Evolutionary conservation across 73 alveolate genomes (phyloP).

Genomic region (Tetrahymena malaccensis): DNA sequence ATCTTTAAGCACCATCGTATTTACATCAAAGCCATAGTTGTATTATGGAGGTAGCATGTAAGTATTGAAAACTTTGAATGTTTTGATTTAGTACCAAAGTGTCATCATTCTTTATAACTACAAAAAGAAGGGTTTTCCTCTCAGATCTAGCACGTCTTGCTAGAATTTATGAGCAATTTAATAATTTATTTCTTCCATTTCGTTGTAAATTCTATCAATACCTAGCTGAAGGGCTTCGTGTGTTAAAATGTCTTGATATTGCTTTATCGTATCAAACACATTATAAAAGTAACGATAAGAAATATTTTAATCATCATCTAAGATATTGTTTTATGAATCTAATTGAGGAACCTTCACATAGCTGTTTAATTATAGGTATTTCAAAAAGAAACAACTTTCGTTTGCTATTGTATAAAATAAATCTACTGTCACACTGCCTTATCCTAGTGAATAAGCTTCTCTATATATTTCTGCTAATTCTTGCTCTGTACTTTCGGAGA

Average conservation of each 20-base stretch:
- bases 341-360: slow-evolving; percentile 9
- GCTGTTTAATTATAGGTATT: background rate
- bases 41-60: background rate
- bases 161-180: background rate
- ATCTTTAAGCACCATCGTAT: background rate
- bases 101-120: background rate
- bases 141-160: background rate
- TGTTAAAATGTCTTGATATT: background rate
- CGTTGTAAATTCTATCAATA: background rate
- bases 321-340: background rate
- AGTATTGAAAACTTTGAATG: background rate
- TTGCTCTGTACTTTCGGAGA: slow-evolving; percentile 17
- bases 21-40: background rate
- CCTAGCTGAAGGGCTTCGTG: background rate
- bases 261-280: background rate
- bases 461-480: slow-evolving; percentile 21
- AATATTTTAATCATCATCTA: background rate
- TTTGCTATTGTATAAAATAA: slow-evolving; percentile 31
- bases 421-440: slow-evolving; percentile 37
- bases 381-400: slow-evolving; percentile 11
- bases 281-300: background rate
- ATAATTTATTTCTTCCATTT: background rate
- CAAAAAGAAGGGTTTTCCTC: background rate
- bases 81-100: background rate
- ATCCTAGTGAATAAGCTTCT: slow-evolving; percentile 25